phyloP scores from a whole-genome alignment of 768 basidiomycete species.

The Termitomyces eurrhizus region DNA sequence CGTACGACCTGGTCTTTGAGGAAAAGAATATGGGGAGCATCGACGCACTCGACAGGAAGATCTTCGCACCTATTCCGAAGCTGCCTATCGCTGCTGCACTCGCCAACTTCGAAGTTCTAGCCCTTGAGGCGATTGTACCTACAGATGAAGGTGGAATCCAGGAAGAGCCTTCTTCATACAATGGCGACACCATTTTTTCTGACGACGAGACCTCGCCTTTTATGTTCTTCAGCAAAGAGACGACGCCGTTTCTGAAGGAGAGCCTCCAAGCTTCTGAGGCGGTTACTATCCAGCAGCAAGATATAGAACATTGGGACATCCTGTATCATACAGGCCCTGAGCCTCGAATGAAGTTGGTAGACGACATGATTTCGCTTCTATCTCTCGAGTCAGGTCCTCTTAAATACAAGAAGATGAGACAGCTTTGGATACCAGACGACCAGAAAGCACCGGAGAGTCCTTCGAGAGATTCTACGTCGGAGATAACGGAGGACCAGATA shows the following conservation, averaged over 20 bases:
- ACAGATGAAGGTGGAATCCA: not conserved
- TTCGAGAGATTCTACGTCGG: not conserved
- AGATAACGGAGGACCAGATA: not conserved
- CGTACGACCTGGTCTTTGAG: not conserved
- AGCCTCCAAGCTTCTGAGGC: not conserved
- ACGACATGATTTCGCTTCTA: conserved; percentile 1
- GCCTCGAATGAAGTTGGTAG: not conserved
- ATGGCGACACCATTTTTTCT: not conserved
- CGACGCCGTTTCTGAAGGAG: not conserved
- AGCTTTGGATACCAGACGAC: not conserved
- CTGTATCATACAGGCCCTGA: conserved; percentile 1
- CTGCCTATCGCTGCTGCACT: conserved; percentile 2
- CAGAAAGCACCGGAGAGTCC: not conserved
- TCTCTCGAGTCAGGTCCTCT: not conserved
- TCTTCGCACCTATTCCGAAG: conserved; percentile 7
- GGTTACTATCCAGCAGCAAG: not conserved
- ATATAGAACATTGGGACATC: not conserved
- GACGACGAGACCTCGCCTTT: no score
- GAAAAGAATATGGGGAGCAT: not conserved
- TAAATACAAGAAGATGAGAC: conserved; percentile 1
- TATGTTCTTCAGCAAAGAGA: not conserved
- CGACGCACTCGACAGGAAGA: not conserved
- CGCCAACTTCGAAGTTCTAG: conserved; percentile 1
- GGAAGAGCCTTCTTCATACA: not conserved
- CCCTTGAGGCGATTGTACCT: not conserved